Evolutionary conservation across 1,139 yeast species (phyloP), one percentile per base, ranked within the genome.

Genomic region (Yamadazyma friedrichii): DNA sequence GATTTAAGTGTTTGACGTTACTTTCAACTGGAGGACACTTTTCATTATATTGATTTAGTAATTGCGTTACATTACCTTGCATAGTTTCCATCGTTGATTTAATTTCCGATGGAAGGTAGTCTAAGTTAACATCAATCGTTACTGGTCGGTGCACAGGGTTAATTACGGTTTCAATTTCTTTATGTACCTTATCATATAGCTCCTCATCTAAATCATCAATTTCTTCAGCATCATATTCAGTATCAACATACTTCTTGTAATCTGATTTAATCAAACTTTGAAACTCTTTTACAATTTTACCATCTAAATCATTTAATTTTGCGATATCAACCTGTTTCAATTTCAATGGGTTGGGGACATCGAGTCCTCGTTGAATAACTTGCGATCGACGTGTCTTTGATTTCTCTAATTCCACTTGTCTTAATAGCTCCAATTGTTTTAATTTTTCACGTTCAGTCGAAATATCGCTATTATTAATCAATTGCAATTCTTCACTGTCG

Each of bases 351-450:
- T 61, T 36, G 0, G 88, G 87, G 9, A 83, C 62, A 0, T 74
- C 70, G n/a, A 83, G 62, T 0, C 66, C 73, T 36, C 60, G 55
- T 47, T 77, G 80, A 0, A 80, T 59, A 0, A 68, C 84, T 46
- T 68, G 75, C 0, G 88, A 77, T 38, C 76, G 54, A 41, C 78
- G 55, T 12, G 59, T 47, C 37, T 59, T 56, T 2, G 64, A 58
- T 40, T 56, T 58, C 38, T 61, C 64, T 13, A 54, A 63, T 15
- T 60, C 64, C 3, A 64, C 54, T 42, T 57, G 55, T 24, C 56
- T 53, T 31, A 65, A 48, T 2, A 63, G 45, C 39, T 61, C 61
- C 33, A 64, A 45, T 29, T 56, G 53, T 31, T 63, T 46, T 13
- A 55, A 30, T 27, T 54, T 42, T 37, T 61, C 65, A 12, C 22